Conservation (phyloP, 164 flowering plant species). For the Piper longum region DNA sequence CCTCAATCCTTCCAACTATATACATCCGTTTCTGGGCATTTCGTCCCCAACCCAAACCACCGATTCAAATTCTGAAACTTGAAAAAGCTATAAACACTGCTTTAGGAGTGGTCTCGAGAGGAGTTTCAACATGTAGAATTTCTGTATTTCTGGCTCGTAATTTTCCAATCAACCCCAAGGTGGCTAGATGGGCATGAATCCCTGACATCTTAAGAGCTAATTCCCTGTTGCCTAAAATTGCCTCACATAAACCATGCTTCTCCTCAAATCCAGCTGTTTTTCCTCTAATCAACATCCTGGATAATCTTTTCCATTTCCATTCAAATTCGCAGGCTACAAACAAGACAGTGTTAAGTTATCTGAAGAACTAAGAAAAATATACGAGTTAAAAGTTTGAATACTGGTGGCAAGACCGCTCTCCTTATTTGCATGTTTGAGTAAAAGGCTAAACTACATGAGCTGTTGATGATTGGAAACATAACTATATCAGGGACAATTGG, state of each 20-base stretch:
- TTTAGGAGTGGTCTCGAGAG: no score
- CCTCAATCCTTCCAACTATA: no score
- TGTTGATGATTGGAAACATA: not conserved
- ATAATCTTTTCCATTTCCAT: slow-evolving; percentile 5
- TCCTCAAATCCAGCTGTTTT: not conserved
- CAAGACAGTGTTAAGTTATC: not conserved
- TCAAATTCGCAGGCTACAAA: slow-evolving; percentile 6
- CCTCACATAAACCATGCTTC: not conserved
- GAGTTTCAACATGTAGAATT: no score
- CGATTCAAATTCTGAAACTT: no score
- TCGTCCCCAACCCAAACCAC: no score
- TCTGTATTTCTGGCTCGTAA: no score
- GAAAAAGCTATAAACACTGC: no score
- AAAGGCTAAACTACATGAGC: not conserved
- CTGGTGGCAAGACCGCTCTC: not conserved
- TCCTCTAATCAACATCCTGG: not conserved
- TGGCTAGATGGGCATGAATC: slow-evolving; percentile 4
- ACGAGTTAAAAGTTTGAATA: not conserved
- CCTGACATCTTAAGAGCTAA: slow-evolving; percentile 3
- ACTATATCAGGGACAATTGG: not conserved
- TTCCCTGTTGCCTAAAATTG: slow-evolving; percentile 2
- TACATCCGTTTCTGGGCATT: no score
- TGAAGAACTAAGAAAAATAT: not conserved
- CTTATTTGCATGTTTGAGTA: not conserved
- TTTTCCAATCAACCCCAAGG: slow-evolving; percentile 4